Evolutionary conservation across 495 filamentous ascomycete species (phyloP), one percentile per base, ranked within the genome.

Genomic region (Annulohypoxylon bovei): DNA sequence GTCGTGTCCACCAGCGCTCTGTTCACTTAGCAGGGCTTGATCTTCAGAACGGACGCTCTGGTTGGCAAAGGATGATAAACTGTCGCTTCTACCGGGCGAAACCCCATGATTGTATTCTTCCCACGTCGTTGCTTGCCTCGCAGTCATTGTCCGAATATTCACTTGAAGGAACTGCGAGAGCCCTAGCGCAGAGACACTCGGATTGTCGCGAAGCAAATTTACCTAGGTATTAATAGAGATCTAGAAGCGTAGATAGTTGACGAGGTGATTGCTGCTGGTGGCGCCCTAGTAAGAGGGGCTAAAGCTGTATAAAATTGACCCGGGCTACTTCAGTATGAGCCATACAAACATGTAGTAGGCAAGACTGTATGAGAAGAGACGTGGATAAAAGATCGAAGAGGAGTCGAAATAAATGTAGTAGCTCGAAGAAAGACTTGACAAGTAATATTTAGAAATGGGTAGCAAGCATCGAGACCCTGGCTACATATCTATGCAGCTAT

Each of bases 121-220:
- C 86, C 85, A 88, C 53, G 78, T 86, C 18, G 83, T 77, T 11
- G 85, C 84, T 69, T 83, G 84, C 67, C 79, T 78, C 60, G 71
- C 61, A 62, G 66, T 33, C 72, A 73, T 78, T 40, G 65, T 50
- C 53, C 40, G 16, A 59, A 52, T 33, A 1, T 39, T n/a, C 35
- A 42, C 35, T 6, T 7, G 23, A 33, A 14, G 30, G n/a, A 47
- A 30, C 20, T 54, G 42, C 18, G 18, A 53, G 37, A 53, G 39
- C 25, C 12, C 20, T 5, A 39, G 18, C 23, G 40, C 27, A 61
- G 28, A 44, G 23, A 8, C 33, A 61, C 25, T 23, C 9, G 16
- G 30, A 58, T 30, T 32, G 12, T 33, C 25, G 27, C 23, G 32
- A 40, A 11, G 1, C 54, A 52, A 67, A n/a, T 18, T 35, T 35